Evolutionary conservation across 192 early-diverging fungal species (phyloP).

Genomic region (Spizellomyces punctatus): DNA sequence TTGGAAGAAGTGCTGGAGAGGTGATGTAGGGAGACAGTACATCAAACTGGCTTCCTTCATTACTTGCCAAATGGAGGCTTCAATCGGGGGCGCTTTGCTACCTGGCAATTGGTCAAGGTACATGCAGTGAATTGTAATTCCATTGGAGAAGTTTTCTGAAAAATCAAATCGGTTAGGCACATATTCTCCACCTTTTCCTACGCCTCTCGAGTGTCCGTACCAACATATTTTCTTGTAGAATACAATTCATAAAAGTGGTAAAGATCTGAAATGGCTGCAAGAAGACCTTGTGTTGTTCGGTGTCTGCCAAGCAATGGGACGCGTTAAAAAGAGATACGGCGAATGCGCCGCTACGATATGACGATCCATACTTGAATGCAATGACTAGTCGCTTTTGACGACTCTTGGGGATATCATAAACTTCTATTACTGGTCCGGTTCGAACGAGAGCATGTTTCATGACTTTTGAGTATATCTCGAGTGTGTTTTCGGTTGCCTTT

Average conservation of each 20-base stretch:
- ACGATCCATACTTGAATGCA: constrained; percentile 63
- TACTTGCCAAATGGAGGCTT: constrained; percentile 87
- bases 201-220: constrained; percentile 27
- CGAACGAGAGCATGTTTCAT: constrained; percentile 84
- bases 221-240: constrained; percentile 95
- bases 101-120: constrained; percentile 86
- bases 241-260: constrained; percentile 98
- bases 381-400: constrained; percentile 92
- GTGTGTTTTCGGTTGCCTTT: constrained; percentile 91
- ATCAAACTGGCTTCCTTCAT: constrained; percentile 96
- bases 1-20: constrained; percentile 94
- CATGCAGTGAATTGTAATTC: constrained; percentile 90
- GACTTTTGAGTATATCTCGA: constrained; percentile 83
- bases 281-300: constrained; percentile 89
- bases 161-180: constrained; percentile 6
- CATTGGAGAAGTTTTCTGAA: constrained; percentile 95
- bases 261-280: constrained; percentile 93
- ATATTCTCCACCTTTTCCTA: constrained; percentile 46
- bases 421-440: constrained; percentile 93
- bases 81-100: constrained; percentile 80
- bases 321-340: not conserved
- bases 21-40: constrained; percentile 94
- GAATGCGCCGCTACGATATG: not conserved
- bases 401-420: constrained; percentile 84
- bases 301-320: constrained; percentile 53